Conservation (phyloP, 345 rosid genomes). For the Citrus reticulata region DNA sequence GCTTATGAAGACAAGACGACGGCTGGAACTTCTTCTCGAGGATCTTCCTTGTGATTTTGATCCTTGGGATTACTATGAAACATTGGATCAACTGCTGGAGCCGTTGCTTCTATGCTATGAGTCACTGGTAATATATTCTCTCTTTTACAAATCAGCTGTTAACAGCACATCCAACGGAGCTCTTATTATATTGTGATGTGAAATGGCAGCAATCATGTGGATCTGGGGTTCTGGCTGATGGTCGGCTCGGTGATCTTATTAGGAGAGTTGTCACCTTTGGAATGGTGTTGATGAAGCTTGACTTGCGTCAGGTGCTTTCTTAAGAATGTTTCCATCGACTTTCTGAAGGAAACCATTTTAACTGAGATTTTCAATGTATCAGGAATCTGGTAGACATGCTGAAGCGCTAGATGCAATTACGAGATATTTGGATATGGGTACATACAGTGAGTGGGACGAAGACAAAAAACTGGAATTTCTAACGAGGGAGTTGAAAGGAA, state of each 20-base stretch:
- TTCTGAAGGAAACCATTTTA: not conserved
- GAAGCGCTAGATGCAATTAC: conserved; percentile 87
- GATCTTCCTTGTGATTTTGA: conserved; percentile 92
- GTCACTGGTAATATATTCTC: conserved; percentile 54
- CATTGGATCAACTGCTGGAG: conserved; percentile 73
- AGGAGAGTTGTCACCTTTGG: conserved; percentile 91
- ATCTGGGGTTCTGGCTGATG: conserved; percentile 87
- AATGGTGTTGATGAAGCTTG: conserved; percentile 91
- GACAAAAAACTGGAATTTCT: conserved; percentile 83
- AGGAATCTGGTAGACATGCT: conserved; percentile 93
- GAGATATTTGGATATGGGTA: conserved; percentile 85
- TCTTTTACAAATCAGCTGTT: not conserved
- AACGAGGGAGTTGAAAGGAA: conserved; percentile 83
- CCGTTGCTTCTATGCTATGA: conserved; percentile 86
- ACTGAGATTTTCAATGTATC: conserved; percentile 21
- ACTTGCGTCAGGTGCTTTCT: conserved; percentile 82
- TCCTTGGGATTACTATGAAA: conserved; percentile 72
- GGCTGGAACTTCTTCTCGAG: conserved; percentile 86
- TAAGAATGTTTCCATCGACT: not conserved
- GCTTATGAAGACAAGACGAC: conserved; percentile 78
- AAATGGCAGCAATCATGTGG: conserved; percentile 76
- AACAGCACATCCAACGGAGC: not conserved
- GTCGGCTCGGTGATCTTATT: conserved; percentile 85
- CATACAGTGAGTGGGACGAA: conserved; percentile 95
- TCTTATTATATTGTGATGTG: conserved; percentile 1